Percentiles rank a stretch among this genome's conserved stretches.
Conservation (phyloP, 2,329 filamentous ascomycete species). For the Incumbomyces delicatus region DNA sequence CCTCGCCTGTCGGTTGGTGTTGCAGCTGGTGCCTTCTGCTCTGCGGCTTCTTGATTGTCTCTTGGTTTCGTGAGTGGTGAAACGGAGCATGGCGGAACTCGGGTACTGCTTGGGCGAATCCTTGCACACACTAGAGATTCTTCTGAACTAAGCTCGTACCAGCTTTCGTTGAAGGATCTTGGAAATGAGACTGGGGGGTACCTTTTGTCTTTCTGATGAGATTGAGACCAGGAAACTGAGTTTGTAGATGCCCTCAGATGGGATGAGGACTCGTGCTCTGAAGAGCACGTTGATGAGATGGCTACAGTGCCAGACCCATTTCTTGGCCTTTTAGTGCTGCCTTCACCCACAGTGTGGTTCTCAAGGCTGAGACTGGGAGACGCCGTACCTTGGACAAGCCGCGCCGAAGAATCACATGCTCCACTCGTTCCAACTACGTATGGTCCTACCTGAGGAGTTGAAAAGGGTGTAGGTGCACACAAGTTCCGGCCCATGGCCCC, state of each 20-base stretch:
- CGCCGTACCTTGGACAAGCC: too few species aligned
- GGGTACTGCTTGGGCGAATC: not conserved
- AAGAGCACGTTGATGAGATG: not conserved
- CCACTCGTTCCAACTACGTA: not conserved
- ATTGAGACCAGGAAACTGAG: not conserved
- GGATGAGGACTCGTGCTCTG: not conserved
- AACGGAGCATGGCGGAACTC: not conserved
- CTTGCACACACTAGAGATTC: not conserved
- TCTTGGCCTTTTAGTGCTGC: not conserved
- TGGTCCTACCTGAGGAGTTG: not conserved
- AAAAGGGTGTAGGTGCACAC: slow-evolving; percentile 2
- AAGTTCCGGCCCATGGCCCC: not conserved
- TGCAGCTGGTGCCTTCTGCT: not conserved
- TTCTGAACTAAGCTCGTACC: not conserved
- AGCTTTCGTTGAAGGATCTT: not conserved
- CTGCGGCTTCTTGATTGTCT: not conserved
- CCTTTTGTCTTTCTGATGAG: slow-evolving; percentile 1
- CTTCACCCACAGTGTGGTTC: not conserved
- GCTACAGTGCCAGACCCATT: not conserved
- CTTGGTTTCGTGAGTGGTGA: slow-evolving; percentile 1
- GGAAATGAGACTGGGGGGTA: slow-evolving; percentile 5
- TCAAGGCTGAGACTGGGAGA: not conserved
- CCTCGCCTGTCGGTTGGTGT: slow-evolving; percentile 1
- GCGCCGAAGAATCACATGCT: too few species aligned
- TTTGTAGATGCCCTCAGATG: not conserved